These are phyloP conservation scores for Cordyceps tenuipes DNA, from an alignment of 2,329 filamentous ascomycete genomes.

Conservation along the genomic window DNA sequence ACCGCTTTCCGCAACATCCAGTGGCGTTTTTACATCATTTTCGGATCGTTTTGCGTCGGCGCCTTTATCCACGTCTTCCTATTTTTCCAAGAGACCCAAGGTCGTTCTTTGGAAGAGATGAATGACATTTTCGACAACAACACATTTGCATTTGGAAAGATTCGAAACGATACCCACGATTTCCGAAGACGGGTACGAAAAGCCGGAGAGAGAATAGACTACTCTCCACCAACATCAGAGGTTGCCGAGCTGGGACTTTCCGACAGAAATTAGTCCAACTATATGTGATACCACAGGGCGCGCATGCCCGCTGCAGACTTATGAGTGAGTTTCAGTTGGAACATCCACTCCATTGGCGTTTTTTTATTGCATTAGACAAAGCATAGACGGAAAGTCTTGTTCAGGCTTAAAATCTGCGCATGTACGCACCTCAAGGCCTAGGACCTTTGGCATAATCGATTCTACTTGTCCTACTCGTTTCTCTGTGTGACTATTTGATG, in stretches of 20 bases:
- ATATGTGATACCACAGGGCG: slow-evolving; percentile 2
- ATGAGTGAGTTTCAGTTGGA: background rate
- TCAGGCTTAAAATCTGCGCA: background rate
- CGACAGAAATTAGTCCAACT: slow-evolving; percentile 3
- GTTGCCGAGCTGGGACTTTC: slow-evolving; percentile 9
- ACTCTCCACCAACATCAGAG: slow-evolving; percentile 11
- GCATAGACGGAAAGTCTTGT: background rate
- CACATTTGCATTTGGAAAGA: slow-evolving; percentile 15
- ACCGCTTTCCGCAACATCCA: slow-evolving; percentile 21
- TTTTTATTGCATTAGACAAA: background rate
- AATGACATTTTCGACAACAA: slow-evolving; percentile 14
- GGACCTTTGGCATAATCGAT: background rate
- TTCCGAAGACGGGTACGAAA: slow-evolving; percentile 9
- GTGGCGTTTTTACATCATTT: slow-evolving; percentile 17
- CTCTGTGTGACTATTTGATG: background rate
- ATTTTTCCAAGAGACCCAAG: slow-evolving; percentile 14
- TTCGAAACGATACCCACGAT: slow-evolving; percentile 3
- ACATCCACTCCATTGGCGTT: background rate
- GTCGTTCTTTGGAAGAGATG: slow-evolving; percentile 13
- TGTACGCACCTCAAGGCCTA: background rate
- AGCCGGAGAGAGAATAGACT: slow-evolving; percentile 6
- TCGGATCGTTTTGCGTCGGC: slow-evolving; percentile 13
- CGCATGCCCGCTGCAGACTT: background rate
- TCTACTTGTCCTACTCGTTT: background rate
- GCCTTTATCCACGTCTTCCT: slow-evolving; percentile 14